These are phyloP conservation scores for Ploettnerulaceae sp. DNA, from an alignment of 2,329 filamentous ascomycete genomes.

Conservation along the genomic window DNA sequence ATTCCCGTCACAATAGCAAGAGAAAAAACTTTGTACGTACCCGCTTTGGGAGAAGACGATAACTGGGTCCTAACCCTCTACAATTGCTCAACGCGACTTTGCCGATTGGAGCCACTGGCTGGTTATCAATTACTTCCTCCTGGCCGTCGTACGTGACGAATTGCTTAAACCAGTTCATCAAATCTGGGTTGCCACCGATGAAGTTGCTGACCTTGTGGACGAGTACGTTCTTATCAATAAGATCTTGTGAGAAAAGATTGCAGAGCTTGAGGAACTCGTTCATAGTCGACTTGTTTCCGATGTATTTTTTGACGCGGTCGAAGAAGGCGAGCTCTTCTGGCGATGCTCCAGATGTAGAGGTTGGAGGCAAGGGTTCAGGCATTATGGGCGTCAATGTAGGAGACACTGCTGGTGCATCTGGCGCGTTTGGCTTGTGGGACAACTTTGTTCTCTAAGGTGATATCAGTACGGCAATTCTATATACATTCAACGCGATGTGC, in stretches of 20 bases:
- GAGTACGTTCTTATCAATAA: constrained; percentile 81
- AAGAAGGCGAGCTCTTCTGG: constrained; percentile 91
- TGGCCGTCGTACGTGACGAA: constrained; percentile 76
- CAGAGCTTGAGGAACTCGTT: constrained; percentile 96
- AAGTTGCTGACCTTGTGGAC: constrained; percentile 80
- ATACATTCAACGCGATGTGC: neutral
- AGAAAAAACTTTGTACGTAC: constrained; percentile 37
- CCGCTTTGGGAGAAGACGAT: constrained; percentile 82
- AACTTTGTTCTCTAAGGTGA: constrained; percentile 61
- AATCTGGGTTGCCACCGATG: constrained; percentile 80
- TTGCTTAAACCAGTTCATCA: constrained; percentile 82
- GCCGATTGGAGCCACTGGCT: constrained; percentile 67
- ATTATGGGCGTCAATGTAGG: constrained; percentile 84
- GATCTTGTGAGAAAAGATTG: constrained; percentile 88
- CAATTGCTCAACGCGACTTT: constrained; percentile 94
- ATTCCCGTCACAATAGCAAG: neutral
- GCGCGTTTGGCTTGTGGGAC: constrained; percentile 48
- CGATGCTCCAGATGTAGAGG: constrained; percentile 65
- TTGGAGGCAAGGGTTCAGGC: constrained; percentile 80
- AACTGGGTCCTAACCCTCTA: constrained; percentile 91
- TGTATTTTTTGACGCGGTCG: constrained; percentile 92
- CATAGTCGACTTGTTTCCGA: constrained; percentile 87
- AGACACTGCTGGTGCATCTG: constrained; percentile 48
- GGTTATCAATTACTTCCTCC: constrained; percentile 75
- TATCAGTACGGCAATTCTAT: constrained; percentile 1